phyloP scores from a whole-genome alignment of 2,329 filamentous ascomycete species.

The Fusarium floridanum region DNA sequence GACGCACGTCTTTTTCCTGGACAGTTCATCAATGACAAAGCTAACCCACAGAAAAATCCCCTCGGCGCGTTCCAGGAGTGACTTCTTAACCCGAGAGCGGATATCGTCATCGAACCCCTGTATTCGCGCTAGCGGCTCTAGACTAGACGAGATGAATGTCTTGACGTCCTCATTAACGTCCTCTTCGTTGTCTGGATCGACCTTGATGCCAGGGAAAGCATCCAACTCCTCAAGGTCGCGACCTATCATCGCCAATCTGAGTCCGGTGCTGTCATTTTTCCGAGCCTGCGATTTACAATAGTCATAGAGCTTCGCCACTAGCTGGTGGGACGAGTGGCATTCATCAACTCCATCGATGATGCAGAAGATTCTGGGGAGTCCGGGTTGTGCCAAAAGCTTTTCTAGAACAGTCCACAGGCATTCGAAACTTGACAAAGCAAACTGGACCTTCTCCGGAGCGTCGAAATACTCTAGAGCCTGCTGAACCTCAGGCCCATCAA shows the following conservation, averaged over 20 bases:
- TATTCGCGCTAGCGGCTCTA: background rate
- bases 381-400: accelerated
- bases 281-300: background rate
- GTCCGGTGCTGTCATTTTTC: accelerated
- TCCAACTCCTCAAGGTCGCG: background rate
- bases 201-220: background rate
- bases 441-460: background rate
- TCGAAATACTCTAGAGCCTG: background rate
- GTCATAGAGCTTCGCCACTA: background rate
- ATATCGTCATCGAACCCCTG: background rate
- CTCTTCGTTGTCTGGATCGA: background rate
- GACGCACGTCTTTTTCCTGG: background rate
- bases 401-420: background rate
- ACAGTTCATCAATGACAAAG: background rate
- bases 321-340: background rate
- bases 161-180: background rate
- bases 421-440: background rate
- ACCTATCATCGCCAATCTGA: background rate
- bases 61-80: background rate
- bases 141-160: background rate
- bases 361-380: background rate
- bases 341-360: background rate
- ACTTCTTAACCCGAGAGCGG: background rate
- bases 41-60: background rate
- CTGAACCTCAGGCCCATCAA: background rate